Percentiles rank a stretch among this genome's conserved stretches.
Evolutionary conservation across 2,329 filamentous ascomycete species (phyloP).

Genomic region (Hypocreales sp.): DNA sequence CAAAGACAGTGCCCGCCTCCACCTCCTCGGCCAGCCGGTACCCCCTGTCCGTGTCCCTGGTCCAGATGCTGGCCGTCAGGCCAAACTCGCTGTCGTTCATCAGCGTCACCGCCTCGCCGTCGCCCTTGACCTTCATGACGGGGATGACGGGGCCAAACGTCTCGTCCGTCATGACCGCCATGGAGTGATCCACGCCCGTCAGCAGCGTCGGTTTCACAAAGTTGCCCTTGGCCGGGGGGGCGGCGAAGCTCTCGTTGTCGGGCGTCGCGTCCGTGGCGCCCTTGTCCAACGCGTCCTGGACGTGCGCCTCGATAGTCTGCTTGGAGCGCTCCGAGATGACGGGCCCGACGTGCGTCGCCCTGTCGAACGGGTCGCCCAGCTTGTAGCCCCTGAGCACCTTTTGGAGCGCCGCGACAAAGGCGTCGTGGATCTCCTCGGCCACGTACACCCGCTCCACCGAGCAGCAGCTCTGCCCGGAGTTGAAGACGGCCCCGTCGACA

Average conservation of each 20-base stretch:
- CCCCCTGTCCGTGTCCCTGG: conserved; percentile 64
- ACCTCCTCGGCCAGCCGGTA: conserved; percentile 65
- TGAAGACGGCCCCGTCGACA: conserved; percentile 91
- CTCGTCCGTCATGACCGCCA: conserved; percentile 85
- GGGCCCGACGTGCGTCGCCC: conserved; percentile 69
- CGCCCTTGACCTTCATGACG: conserved; percentile 69
- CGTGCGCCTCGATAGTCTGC: conserved; percentile 60
- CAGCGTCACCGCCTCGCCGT: conserved; percentile 63
- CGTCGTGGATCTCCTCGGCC: conserved; percentile 67
- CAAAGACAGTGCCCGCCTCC: conserved; percentile 89
- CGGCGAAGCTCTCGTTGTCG: conserved; percentile 60
- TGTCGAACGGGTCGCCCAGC: conserved; percentile 74
- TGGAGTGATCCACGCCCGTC: conserved; percentile 62
- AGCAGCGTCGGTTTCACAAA: conserved; percentile 79
- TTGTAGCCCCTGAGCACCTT: conserved; percentile 69
- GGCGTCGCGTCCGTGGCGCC: conserved; percentile 78
- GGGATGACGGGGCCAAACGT: conserved; percentile 90
- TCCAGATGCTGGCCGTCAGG: conserved; percentile 94
- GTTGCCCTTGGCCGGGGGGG: conserved; percentile 63
- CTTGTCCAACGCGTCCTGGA: conserved; percentile 68
- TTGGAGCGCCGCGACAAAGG: conserved; percentile 65
- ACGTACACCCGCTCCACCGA: conserved; percentile 87
- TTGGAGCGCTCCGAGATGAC: conserved; percentile 73
- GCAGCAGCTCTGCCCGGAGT: conserved; percentile 97
- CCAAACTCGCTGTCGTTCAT: conserved; percentile 97